phyloP scores from a whole-genome alignment of 2,329 filamentous ascomycete genomes.

The Magnaporthales sp. region DNA sequence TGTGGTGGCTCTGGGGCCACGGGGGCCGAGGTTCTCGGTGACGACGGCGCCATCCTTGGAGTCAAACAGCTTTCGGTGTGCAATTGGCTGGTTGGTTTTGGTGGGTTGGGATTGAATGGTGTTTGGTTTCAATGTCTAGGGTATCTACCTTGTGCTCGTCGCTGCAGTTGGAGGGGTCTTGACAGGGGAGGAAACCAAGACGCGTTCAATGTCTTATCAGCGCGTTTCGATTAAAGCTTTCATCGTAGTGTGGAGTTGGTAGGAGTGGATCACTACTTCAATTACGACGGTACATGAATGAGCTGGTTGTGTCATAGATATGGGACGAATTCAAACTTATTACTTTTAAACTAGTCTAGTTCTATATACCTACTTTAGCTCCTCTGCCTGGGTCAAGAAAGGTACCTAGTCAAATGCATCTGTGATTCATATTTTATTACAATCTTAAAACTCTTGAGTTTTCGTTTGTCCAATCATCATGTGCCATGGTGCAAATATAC shows the following conservation, averaged over 20 bases:
- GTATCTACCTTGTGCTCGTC: background rate
- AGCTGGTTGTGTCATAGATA: no score
- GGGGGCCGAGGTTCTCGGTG: background rate
- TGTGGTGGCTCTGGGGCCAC: background rate
- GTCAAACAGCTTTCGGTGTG: background rate
- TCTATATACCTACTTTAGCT: no score
- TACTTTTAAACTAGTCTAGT: no score
- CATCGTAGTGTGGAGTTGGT: background rate
- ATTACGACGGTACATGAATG: background rate
- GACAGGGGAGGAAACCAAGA: background rate
- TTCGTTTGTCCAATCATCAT: background rate
- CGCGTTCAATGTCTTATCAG: background rate
- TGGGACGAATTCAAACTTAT: no score
- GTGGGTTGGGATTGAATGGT: background rate
- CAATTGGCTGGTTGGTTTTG: background rate
- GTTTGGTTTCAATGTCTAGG: background rate
- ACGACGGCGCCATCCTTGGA: slow-evolving; percentile 4
- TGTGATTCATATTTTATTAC: background rate
- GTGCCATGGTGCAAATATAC: background rate
- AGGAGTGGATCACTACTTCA: background rate
- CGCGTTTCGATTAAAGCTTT: background rate
- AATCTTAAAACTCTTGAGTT: background rate
- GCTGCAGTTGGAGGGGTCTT: background rate
- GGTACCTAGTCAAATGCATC: background rate
- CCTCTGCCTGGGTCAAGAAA: background rate